These are phyloP conservation scores for Tilletiaria anomala DNA, from an alignment of 1,284 basidiomycete species.

Conservation along the genomic window DNA sequence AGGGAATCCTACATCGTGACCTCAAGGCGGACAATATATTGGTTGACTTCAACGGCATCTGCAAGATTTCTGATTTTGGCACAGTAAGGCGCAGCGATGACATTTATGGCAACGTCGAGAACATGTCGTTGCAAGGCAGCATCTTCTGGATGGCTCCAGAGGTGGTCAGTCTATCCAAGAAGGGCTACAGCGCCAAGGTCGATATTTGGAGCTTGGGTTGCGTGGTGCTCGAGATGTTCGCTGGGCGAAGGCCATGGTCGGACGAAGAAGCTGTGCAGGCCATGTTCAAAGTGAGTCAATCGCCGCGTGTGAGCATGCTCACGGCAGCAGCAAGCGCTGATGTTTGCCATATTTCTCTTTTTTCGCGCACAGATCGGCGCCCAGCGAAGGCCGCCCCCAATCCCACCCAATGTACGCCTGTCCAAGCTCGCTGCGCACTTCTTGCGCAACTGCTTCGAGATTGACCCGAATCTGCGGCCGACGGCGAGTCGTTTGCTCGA, in stretches of 20 bases:
- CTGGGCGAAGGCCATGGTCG: constrained; percentile 81
- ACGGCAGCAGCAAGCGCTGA: too few relatives aligned
- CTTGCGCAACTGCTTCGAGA: constrained; percentile 72
- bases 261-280: constrained; percentile 78
- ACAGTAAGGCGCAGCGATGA: constrained; percentile 46
- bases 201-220: constrained; percentile 98
- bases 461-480: constrained; percentile 73
- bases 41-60: constrained; percentile 77
- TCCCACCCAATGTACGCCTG: constrained; percentile 66
- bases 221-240: constrained; percentile 96
- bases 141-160: constrained; percentile 99
- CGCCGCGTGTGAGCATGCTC: constrained; percentile 3
- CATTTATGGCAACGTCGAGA: constrained; percentile 64
- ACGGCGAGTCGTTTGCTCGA: constrained; percentile 64
- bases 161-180: constrained; percentile 65
- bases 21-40: constrained; percentile 97
- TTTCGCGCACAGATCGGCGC: constrained; percentile 53
- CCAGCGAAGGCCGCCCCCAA: constrained; percentile 67
- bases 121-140: constrained; percentile 73
- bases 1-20: constrained; percentile 86
- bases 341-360: too few relatives aligned
- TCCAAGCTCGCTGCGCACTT: constrained; percentile 70
- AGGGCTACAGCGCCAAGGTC: constrained; percentile 80
- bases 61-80: constrained; percentile 95
- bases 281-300: constrained; percentile 66